phyloP scores from a whole-genome alignment of 495 filamentous ascomycete genomes.

The Bacidia rubella region DNA sequence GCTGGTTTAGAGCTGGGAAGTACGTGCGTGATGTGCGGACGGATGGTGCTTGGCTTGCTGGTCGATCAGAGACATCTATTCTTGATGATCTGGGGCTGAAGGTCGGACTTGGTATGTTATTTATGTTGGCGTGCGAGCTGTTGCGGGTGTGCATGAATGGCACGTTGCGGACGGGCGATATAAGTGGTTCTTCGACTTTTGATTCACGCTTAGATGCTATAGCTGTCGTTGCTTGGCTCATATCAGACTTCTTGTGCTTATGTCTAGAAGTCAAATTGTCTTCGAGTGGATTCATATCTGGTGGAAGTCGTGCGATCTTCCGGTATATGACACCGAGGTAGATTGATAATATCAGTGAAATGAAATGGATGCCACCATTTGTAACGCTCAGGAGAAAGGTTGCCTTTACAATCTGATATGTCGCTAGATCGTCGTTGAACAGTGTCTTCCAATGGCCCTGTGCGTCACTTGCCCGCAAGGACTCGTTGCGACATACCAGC shows the following conservation, averaged over 20 bases:
- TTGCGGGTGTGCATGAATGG: constrained; percentile 65
- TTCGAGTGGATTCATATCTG: constrained; percentile 87
- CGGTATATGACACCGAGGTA: constrained; percentile 66
- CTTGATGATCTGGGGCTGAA: constrained; percentile 30
- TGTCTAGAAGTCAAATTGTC: constrained; percentile 69
- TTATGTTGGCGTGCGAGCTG: constrained; percentile 34
- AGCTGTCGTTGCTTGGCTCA: constrained; percentile 39
- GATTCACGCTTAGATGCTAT: constrained; percentile 35
- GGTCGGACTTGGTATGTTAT: constrained; percentile 15
- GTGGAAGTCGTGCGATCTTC: constrained; percentile 64
- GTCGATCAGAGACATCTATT: constrained; percentile 24
- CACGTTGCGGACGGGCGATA: constrained; percentile 44
- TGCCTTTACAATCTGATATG: constrained; percentile 41
- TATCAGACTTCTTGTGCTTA: constrained; percentile 63
- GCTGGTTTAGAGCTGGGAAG: constrained; percentile 21
- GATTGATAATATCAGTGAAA: constrained; percentile 54
- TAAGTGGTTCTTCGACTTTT: constrained; percentile 39
- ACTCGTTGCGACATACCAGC: constrained; percentile 39
- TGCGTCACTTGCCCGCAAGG: constrained; percentile 28
- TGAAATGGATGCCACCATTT: constrained; percentile 50
- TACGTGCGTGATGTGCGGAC: constrained; percentile 28
- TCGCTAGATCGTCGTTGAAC: constrained; percentile 34
- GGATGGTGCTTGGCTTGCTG: constrained; percentile 30
- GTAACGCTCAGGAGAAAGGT: constrained; percentile 50
- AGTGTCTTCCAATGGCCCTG: constrained; percentile 49